phyloP scores from a whole-genome alignment of 2,329 filamentous ascomycete genomes.

The Periconia digitata region DNA sequence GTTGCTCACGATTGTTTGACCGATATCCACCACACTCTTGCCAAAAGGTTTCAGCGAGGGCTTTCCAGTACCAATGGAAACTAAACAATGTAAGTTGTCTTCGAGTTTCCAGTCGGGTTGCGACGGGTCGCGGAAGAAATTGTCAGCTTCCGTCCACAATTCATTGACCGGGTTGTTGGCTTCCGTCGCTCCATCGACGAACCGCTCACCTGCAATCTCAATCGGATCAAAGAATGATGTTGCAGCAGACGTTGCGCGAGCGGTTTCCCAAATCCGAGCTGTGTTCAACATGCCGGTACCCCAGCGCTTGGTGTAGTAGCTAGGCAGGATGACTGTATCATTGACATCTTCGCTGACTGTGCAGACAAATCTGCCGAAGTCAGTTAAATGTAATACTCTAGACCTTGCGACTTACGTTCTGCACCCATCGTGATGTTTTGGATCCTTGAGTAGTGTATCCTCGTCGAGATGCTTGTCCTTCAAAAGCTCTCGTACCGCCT shows the following conservation, averaged over 20 bases:
- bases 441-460: not conserved
- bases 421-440: no score
- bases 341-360: not conserved
- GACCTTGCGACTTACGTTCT: no score
- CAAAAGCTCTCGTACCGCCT: not conserved
- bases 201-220: slow-evolving; percentile 34
- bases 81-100: no score
- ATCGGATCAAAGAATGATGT: slow-evolving; percentile 35
- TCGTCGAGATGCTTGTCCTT: not conserved
- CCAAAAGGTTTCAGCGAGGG: no score
- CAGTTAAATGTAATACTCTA: no score
- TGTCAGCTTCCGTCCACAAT: not conserved
- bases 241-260: slow-evolving; percentile 12
- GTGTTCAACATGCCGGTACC: not conserved
- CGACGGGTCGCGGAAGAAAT: not conserved
- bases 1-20: not conserved
- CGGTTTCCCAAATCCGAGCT: slow-evolving; percentile 23
- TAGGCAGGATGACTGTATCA: not conserved
- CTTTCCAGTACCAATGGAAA: no score
- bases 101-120: no score
- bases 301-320: not conserved
- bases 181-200: slow-evolving; percentile 42
- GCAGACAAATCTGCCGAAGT: not conserved
- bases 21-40: no score
- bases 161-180: slow-evolving; percentile 50